Conservation (phyloP, 2,329 filamentous ascomycete species). For the Trichothecium roseum region DNA sequence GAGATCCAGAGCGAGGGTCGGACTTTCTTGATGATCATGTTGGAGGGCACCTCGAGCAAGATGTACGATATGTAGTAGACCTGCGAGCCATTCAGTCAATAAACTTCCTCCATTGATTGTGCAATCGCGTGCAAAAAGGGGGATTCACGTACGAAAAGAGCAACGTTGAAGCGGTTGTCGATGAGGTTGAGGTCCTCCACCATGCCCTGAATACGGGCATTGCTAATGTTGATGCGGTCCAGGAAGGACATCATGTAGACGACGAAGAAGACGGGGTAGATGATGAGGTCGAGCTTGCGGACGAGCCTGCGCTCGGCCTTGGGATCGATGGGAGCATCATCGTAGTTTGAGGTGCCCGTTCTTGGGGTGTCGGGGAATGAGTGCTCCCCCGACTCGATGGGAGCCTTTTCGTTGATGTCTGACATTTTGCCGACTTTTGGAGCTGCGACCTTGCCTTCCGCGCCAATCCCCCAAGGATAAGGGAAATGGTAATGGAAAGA, state of each 20-base stretch:
- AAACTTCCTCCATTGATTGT: constrained; percentile 5
- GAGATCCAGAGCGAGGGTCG: constrained; percentile 27
- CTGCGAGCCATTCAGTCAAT: constrained; percentile 6
- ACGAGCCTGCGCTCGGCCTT: constrained; percentile 23
- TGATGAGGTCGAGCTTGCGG: constrained; percentile 28
- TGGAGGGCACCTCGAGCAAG: constrained; percentile 32
- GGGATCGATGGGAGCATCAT: constrained; percentile 14
- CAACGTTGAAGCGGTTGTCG: constrained; percentile 32
- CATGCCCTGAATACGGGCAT: constrained; percentile 34
- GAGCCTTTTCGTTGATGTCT: too few species aligned
- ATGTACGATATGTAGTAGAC: constrained; percentile 31
- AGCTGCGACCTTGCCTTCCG: too few species aligned
- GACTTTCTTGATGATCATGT: constrained; percentile 31
- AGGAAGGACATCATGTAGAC: constrained; percentile 31
- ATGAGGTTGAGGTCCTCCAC: constrained; percentile 27
- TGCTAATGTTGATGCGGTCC: constrained; percentile 35
- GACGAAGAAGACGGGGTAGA: constrained; percentile 27
- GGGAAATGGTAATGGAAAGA: too few species aligned
- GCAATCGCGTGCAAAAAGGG: constrained; percentile 9
- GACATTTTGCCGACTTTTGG: too few species aligned
- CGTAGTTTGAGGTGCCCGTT: background rate
- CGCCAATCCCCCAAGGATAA: too few species aligned
- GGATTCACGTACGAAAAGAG: constrained; percentile 19
- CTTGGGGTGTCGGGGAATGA: too few species aligned
- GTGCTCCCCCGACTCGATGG: too few species aligned